Conservation (phyloP, 345 rosid species). For the Citrus reticulata region DNA sequence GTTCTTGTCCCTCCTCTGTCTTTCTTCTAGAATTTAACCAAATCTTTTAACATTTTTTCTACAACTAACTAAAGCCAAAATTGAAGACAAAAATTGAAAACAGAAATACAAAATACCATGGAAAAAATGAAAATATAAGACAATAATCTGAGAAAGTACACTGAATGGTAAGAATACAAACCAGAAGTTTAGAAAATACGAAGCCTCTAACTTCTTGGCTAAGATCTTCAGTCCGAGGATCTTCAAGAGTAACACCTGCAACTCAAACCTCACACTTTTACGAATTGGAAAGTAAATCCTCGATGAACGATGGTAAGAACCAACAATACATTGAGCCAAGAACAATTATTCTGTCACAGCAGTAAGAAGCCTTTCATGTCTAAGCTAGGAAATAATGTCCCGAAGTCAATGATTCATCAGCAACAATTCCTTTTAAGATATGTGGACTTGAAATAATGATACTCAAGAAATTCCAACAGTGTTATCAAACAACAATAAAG, state of each 20-base stretch:
- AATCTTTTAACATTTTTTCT: neutral
- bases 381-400: neutral
- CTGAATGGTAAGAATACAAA: conserved; percentile 26
- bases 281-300: conserved; percentile 2
- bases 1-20: neutral
- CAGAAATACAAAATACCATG: neutral
- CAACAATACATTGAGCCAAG: neutral
- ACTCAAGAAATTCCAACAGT: neutral
- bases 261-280: conserved; percentile 24
- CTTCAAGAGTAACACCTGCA: conserved; percentile 95
- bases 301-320: conserved; percentile 2
- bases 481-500: neutral
- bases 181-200: conserved; percentile 93
- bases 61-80: neutral
- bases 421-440: neutral
- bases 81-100: neutral
- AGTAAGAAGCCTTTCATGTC: neutral
- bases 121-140: neutral
- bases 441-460: neutral
- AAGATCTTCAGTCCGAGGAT: conserved; percentile 97
- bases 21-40: neutral
- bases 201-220: conserved; percentile 99
- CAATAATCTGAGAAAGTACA: neutral
- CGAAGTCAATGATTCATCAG: neutral
- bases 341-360: neutral